Evolutionary conservation across 1,284 basidiomycete genomes (phyloP).

Genomic region (Irpex sp.): DNA sequence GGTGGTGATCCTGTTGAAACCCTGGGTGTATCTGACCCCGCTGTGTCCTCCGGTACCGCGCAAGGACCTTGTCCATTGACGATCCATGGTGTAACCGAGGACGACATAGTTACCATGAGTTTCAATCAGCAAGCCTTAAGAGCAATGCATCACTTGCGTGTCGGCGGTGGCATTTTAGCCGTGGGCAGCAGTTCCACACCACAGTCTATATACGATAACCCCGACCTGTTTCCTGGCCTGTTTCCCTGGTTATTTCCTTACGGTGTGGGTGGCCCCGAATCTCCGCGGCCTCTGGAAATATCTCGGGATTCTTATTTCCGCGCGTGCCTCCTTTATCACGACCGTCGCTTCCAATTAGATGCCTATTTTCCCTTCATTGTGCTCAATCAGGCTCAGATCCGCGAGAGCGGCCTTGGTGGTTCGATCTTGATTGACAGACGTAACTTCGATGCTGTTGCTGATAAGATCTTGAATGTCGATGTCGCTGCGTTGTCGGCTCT

Average conservation of each 20-base stretch:
- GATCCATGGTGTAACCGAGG: slow-evolving; percentile 31
- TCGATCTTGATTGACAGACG: slow-evolving; percentile 25
- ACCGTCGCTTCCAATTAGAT: slow-evolving; percentile 35
- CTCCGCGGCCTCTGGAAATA: slow-evolving; percentile 4
- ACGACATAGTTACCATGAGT: slow-evolving; percentile 6
- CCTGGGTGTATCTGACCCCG: slow-evolving; percentile 7
- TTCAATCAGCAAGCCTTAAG: slow-evolving; percentile 1
- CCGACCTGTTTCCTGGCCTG: slow-evolving; percentile 21
- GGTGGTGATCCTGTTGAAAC: slow-evolving; percentile 20
- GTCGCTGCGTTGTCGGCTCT: slow-evolving; percentile 19
- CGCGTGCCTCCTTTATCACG: slow-evolving; percentile 32
- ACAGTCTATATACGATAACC: slow-evolving; percentile 22
- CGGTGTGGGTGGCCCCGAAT: slow-evolving; percentile 17
- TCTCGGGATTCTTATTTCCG: slow-evolving; percentile 16
- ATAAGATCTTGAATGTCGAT: slow-evolving; percentile 25
- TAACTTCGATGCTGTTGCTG: slow-evolving; percentile 24
- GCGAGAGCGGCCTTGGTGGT: slow-evolving; percentile 19
- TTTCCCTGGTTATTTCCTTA: slow-evolving; percentile 28
- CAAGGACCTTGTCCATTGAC: slow-evolving; percentile 31
- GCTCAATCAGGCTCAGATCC: slow-evolving; percentile 37
- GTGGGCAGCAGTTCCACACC: slow-evolving; percentile 16
- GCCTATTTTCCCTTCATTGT: slow-evolving; percentile 31
- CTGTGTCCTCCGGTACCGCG: slow-evolving; percentile 26
- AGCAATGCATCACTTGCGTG: slow-evolving; percentile 19
- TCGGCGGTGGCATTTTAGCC: slow-evolving; percentile 13